Evolutionary conservation across 1,284 basidiomycete genomes (phyloP), one percentile per base, ranked within the genome.

Genomic region (Melampsora abietis-canadensis): DNA sequence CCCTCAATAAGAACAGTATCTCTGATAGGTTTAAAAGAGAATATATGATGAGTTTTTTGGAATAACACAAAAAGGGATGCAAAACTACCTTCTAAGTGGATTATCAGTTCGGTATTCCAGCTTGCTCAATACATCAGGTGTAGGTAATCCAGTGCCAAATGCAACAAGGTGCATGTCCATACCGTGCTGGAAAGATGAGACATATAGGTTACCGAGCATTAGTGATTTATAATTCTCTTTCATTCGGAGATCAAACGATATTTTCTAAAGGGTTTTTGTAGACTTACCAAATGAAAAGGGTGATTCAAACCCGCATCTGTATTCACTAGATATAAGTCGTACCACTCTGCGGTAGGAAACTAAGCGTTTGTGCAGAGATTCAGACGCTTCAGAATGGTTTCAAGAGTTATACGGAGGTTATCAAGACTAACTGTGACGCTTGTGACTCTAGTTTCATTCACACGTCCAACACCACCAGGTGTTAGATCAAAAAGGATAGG

Each of bases 111-210:
- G 24, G 31, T 62, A 62, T 30, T 30, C 14, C 60, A 62, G 7
- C 7, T 37, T 62, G 12, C 27, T 37, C 12, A 62, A 19, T 2
- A n/a, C 30, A 21, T 62, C 60, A 31, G 24, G 12, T 15, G 60
- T 62, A 30, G 60, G 60, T 62, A 62, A 37, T 30, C 72, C 72
- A 59, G 12, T 51, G 15, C 69, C 69, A n/a, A n/a, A 24, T 24
- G 48, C 69, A 8, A 73, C 69, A 37, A 73, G 51, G 54, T 73
- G 69, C 69, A 73, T 73, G 27, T 73, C 69, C 62, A 73, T 64
- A 5, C 61, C 69, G 37, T 73, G 69, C 69, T 73, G 27, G 7
- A n/a, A 17, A 62, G 8, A 31, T 27, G 19, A 62, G 60, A 40
- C 12, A 31, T n/a, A n/a, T n/a, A 15, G 19, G n/a, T 31, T 14